phyloP scores from a whole-genome alignment of 768 basidiomycete genomes.

The Trichaptum fuscoviolaceum region DNA sequence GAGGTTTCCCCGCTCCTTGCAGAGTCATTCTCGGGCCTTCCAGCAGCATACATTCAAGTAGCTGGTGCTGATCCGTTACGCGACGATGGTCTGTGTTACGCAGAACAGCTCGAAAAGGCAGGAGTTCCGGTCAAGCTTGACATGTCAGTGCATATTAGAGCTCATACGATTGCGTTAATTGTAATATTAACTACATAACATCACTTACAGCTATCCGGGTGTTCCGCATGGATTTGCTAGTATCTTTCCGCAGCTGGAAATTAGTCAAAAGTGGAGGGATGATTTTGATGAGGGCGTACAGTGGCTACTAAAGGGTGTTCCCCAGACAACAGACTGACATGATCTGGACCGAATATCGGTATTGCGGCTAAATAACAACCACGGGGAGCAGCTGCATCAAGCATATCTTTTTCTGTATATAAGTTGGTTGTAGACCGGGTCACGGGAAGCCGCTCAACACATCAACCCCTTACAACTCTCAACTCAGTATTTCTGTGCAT shows the following conservation, averaged over 20 bases:
- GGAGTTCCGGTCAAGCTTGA: conserved; percentile 20
- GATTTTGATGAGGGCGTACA: conserved; percentile 16
- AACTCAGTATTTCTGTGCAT: no score
- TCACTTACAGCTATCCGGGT: conserved; percentile 20
- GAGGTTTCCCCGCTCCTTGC: conserved; percentile 18
- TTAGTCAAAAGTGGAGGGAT: conserved; percentile 11
- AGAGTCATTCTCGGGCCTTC: conserved; percentile 16
- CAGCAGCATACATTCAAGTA: conserved; percentile 21
- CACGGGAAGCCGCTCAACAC: no score
- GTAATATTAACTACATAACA: no score
- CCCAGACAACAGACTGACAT: no score
- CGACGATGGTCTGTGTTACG: conserved; percentile 26
- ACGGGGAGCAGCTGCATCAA: no score
- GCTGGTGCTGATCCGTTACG: conserved; percentile 21
- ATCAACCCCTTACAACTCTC: no score
- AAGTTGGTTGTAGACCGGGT: no score
- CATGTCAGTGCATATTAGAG: conserved; percentile 14
- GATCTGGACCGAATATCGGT: no score
- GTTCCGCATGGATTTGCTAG: conserved; percentile 19
- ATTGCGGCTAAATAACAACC: no score
- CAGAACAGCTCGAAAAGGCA: conserved; percentile 17
- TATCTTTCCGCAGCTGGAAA: conserved; percentile 11
- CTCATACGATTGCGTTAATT: no score
- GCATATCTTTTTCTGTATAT: no score
- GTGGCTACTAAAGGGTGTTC: conserved; percentile 15